Evolutionary conservation across 1,284 basidiomycete species (phyloP).

Genomic region (Phellopilus nigrolimitatus): DNA sequence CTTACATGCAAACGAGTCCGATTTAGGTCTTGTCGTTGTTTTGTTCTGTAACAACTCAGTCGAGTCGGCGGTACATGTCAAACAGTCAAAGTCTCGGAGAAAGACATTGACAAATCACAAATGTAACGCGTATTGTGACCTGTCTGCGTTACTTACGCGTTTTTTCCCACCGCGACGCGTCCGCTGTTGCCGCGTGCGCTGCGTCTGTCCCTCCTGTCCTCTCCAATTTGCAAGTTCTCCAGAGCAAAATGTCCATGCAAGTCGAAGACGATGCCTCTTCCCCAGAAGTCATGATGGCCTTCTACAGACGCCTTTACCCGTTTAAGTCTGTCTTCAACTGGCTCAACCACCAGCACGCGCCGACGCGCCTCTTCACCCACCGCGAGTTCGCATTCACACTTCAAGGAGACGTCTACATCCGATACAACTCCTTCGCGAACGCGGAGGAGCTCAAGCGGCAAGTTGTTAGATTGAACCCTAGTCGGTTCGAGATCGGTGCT

Average conservation of each 20-base stretch:
- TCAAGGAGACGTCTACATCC: conserved; percentile 86
- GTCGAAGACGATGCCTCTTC: conserved; percentile 35
- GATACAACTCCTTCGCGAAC: conserved; percentile 88
- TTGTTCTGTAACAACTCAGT: no score
- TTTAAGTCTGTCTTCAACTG: conserved; percentile 93
- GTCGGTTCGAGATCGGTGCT: conserved; percentile 96
- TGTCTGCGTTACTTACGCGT: background rate
- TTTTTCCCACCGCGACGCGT: background rate
- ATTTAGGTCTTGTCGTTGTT: no score
- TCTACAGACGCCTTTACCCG: conserved; percentile 90
- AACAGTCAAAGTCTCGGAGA: no score
- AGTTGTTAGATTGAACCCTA: conserved; percentile 76
- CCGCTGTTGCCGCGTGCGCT: no score
- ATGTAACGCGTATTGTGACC: conserved; percentile 2
- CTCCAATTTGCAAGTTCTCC: background rate
- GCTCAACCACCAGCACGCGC: conserved; percentile 88
- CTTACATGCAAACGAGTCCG: no score
- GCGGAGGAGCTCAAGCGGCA: conserved; percentile 92
- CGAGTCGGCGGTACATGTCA: no score
- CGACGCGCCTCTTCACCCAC: conserved; percentile 77
- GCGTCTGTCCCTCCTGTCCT: no score
- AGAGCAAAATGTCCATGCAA: conserved; percentile 19
- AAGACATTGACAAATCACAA: no score
- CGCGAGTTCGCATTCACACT: conserved; percentile 98
- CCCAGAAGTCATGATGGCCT: conserved; percentile 76